Evolutionary conservation across 208 protist genomes (phyloP).

Genomic region (Acanthamoeba quina): DNA sequence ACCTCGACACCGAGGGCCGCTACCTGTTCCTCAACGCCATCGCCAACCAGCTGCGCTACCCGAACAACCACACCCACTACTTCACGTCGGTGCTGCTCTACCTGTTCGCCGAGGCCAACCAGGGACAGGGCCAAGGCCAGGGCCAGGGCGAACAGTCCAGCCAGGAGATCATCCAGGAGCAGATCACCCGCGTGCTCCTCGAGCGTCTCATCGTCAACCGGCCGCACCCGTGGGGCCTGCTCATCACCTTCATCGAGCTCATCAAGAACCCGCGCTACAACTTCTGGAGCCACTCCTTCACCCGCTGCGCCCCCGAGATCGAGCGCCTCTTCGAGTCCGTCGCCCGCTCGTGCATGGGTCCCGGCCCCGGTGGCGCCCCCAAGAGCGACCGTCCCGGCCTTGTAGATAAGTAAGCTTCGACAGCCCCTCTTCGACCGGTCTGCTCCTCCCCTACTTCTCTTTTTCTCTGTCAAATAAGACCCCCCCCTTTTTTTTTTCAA

Average conservation of each 20-base stretch:
- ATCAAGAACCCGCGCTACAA: conserved; percentile 96
- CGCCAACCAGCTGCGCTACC: conserved; percentile 99
- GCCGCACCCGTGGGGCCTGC: conserved; percentile 99
- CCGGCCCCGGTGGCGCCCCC: conserved; percentile 18
- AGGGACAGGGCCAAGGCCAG: conserved; percentile 48
- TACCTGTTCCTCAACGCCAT: conserved; percentile 98
- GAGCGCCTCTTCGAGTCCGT: conserved; percentile 96
- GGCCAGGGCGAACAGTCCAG: conserved; percentile 73
- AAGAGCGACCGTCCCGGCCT: conserved; percentile 13
- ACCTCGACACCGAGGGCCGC: conserved; percentile 94
- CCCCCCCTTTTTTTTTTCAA: too few relatives aligned
- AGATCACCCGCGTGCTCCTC: conserved; percentile 94
- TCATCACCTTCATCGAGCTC: conserved; percentile 99
- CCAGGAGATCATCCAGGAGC: conserved; percentile 96
- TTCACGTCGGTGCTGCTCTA: conserved; percentile 97
- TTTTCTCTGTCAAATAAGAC: neutral
- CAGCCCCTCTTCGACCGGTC: neutral
- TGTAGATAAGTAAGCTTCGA: conserved; percentile 31
- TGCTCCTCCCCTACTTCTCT: neutral
- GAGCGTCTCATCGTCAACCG: conserved; percentile 98
- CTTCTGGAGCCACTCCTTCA: conserved; percentile 97
- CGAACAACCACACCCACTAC: conserved; percentile 99
- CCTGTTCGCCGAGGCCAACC: conserved; percentile 94
- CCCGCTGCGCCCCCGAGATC: conserved; percentile 93
- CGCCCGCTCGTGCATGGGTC: conserved; percentile 79